A percentile compares a stretch with the other conserved stretches of the same genome.
Evolutionary conservation across 2,329 filamentous ascomycete genomes (phyloP).

Genomic region (Corynespora cassiicola): DNA sequence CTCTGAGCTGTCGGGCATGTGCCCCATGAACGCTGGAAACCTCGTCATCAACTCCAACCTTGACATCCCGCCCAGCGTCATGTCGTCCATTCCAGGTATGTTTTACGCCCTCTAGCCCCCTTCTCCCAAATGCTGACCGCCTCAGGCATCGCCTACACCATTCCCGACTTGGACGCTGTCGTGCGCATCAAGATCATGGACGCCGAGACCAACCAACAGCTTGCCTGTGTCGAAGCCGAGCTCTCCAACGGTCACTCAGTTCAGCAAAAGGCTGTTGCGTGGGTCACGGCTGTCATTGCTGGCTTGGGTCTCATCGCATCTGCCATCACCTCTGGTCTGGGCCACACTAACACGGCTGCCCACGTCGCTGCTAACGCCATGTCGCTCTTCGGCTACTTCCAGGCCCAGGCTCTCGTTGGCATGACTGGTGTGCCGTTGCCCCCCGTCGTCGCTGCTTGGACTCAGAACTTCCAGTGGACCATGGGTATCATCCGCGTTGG

Average conservation of each 20-base stretch:
- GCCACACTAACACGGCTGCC: slow-evolving; percentile 91
- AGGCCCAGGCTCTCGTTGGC: slow-evolving; percentile 89
- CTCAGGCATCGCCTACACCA: slow-evolving; percentile 78
- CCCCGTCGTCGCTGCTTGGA: slow-evolving; percentile 90
- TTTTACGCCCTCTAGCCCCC: slow-evolving; percentile 5
- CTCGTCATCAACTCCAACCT: slow-evolving; percentile 79
- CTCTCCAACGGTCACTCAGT: slow-evolving; percentile 94
- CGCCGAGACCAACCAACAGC: slow-evolving; percentile 65
- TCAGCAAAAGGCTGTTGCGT: slow-evolving; percentile 85
- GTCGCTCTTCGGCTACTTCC: slow-evolving; percentile 94
- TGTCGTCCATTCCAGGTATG: slow-evolving; percentile 71
- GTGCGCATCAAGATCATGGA: slow-evolving; percentile 83
- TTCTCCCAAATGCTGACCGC: slow-evolving; percentile 13
- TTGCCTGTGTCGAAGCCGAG: slow-evolving; percentile 86
- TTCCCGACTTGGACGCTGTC: slow-evolving; percentile 89
- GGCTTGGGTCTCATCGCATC: slow-evolving; percentile 84
- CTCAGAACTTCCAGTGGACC: slow-evolving; percentile 97
- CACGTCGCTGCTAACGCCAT: slow-evolving; percentile 93
- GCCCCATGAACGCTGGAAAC: slow-evolving; percentile 87
- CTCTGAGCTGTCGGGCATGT: slow-evolving; percentile 73
- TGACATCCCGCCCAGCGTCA: slow-evolving; percentile 60
- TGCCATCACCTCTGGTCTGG: slow-evolving; percentile 85
- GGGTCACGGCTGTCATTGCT: slow-evolving; percentile 87
- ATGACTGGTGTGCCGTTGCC: slow-evolving; percentile 82
- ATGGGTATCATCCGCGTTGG: slow-evolving; percentile 90